Percentiles rank a stretch among this genome's conserved stretches.
phyloP scores from a whole-genome alignment of 2,329 filamentous ascomycete species.

The Fusarium liriodendri region DNA sequence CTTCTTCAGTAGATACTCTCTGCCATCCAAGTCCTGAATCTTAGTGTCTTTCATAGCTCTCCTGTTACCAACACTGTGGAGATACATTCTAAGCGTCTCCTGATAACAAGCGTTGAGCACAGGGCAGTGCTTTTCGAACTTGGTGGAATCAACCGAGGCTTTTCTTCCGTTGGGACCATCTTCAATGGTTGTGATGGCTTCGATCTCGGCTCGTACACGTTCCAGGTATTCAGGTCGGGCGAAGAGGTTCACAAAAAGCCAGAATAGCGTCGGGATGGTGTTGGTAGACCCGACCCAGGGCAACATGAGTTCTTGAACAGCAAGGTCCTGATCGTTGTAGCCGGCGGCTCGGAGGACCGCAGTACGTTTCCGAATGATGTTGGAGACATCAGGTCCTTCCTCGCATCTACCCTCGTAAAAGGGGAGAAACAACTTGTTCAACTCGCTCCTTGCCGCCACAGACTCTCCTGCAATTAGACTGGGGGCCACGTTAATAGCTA shows the following conservation, averaged over 20 bases:
- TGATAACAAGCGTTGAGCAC: constrained; percentile 56
- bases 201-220: constrained; percentile 47
- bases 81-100: constrained; percentile 55
- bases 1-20: constrained; percentile 41
- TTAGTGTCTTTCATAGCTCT: constrained; percentile 53
- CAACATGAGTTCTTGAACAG: constrained; percentile 47
- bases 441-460: constrained; percentile 39
- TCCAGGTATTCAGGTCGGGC: constrained; percentile 39
- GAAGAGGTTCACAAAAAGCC: constrained; percentile 49
- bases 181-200: constrained; percentile 14
- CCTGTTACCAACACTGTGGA: constrained; percentile 52
- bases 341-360: constrained; percentile 44
- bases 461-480: not conserved
- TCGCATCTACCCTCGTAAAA: constrained; percentile 47
- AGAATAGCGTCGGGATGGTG: constrained; percentile 52
- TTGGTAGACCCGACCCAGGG: constrained; percentile 49
- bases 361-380: constrained; percentile 44
- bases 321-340: constrained; percentile 42
- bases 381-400: constrained; percentile 40
- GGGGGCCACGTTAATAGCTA: constrained; percentile 9
- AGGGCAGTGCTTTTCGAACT: constrained; percentile 52
- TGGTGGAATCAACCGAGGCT: constrained; percentile 47
- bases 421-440: constrained; percentile 40
- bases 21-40: constrained; percentile 38
- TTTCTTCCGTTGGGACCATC: not conserved